These are phyloP conservation scores for Posidonia australis DNA, from an alignment of 106 monocot species.

Conservation along the genomic window DNA sequence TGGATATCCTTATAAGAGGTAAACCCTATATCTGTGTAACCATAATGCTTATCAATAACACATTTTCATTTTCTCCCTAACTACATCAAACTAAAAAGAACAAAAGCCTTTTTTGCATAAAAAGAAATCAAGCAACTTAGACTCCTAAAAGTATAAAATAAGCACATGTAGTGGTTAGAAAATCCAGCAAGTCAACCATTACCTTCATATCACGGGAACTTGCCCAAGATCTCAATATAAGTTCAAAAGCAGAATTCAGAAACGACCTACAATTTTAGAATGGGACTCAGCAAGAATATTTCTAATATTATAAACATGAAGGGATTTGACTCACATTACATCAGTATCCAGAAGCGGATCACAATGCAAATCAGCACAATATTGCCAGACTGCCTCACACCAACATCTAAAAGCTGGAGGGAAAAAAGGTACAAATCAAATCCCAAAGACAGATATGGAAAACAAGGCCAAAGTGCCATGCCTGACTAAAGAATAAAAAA, in stretches of 20 bases:
- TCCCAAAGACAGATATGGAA: not conserved
- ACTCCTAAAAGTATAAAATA: too few species aligned
- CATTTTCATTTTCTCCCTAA: too few species aligned
- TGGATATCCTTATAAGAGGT: too few species aligned
- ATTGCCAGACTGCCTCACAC: constrained; percentile 82
- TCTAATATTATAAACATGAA: not conserved
- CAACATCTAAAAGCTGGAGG: constrained; percentile 89
- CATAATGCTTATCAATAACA: too few species aligned
- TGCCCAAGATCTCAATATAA: constrained; percentile 80
- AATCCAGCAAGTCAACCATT: constrained; percentile 5
- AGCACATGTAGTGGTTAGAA: too few species aligned
- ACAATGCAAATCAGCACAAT: constrained; percentile 47
- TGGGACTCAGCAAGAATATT: not conserved
- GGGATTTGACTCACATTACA: constrained; percentile 43
- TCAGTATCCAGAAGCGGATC: constrained; percentile 62
- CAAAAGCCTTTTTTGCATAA: too few species aligned
- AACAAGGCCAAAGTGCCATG: not conserved
- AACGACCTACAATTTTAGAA: constrained; percentile 54
- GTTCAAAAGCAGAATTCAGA: constrained; percentile 92
- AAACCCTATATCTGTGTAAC: too few species aligned
- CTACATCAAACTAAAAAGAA: too few species aligned
- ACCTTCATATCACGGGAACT: constrained; percentile 87
- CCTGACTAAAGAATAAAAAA: not conserved
- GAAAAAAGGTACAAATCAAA: constrained; percentile 4
- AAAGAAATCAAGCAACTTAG: too few species aligned